Conservation (phyloP, 1,139 yeast genomes). For the Nakaseomyces delphensis region DNA sequence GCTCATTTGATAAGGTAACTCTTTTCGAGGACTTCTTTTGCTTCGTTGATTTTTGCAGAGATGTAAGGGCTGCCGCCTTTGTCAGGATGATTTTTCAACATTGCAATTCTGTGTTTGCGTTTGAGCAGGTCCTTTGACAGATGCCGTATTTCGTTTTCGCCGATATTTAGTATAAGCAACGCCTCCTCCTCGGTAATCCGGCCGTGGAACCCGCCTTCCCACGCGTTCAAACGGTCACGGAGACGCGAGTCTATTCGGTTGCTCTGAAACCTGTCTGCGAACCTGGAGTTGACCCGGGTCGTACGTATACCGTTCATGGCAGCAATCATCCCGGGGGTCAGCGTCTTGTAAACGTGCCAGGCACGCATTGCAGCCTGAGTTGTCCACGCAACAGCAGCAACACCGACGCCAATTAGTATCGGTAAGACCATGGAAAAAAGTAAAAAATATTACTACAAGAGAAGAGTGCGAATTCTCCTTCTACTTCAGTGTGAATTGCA, state of each 20-base stretch:
- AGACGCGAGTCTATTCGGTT: conserved; percentile 7
- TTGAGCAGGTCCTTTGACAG: conserved; percentile 61
- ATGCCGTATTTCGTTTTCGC: conserved; percentile 45
- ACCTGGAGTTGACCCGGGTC: conserved; percentile 2
- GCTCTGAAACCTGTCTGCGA: conserved; percentile 7
- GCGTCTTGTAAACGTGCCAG: conserved; percentile 23
- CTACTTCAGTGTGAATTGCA: no score
- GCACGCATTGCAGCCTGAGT: conserved; percentile 25
- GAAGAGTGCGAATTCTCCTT: not conserved
- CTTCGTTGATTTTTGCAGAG: conserved; percentile 95
- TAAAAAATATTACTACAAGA: not conserved
- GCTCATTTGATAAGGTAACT: conserved; percentile 19
- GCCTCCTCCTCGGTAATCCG: conserved; percentile 91
- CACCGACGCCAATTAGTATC: conserved; percentile 24
- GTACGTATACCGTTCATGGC: conserved; percentile 19
- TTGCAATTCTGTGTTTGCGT: conserved; percentile 80
- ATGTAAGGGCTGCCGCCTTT: conserved; percentile 94
- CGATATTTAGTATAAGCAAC: conserved; percentile 53
- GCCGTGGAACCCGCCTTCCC: conserved; percentile 66
- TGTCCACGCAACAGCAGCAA: conserved; percentile 23
- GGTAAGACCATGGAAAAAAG: conserved; percentile 25
- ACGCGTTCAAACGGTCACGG: conserved; percentile 8
- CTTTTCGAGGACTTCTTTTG: conserved; percentile 34
- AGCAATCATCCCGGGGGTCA: conserved; percentile 27
- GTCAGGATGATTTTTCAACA: conserved; percentile 93